These are phyloP conservation scores for Nakazawaea ernobii DNA, from an alignment of 805 yeast species.

Conservation along the genomic window DNA sequence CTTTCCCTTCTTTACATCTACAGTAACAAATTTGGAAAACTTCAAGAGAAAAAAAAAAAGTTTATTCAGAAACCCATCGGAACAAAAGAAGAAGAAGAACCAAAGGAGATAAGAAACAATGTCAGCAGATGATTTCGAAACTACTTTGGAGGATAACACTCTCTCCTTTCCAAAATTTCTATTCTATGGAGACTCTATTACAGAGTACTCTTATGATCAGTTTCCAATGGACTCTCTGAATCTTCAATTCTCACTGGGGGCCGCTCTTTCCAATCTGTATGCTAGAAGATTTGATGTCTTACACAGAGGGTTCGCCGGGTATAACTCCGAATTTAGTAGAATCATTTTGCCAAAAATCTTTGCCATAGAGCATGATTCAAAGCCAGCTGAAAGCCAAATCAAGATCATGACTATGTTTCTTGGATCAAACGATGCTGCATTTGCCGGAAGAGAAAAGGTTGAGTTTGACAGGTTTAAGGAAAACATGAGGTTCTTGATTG, in stretches of 20 bases:
- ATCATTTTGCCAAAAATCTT: conserved; percentile 46
- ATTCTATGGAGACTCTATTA: conserved; percentile 32
- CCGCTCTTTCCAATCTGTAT: conserved; percentile 28
- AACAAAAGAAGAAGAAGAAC: too few species aligned
- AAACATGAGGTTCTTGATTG: conserved; percentile 42
- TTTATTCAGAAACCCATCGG: too few species aligned
- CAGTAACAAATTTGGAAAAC: too few species aligned
- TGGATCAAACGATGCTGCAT: conserved; percentile 75
- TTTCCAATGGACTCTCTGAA: conserved; percentile 9
- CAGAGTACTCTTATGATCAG: conserved; percentile 24
- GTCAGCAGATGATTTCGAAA: neutral
- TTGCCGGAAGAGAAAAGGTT: conserved; percentile 40
- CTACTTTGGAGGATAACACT: neutral
- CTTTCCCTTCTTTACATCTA: too few species aligned
- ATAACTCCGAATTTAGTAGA: conserved; percentile 58
- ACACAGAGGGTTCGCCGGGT: conserved; percentile 75
- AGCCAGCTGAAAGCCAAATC: conserved; percentile 26
- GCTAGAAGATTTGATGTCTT: conserved; percentile 60
- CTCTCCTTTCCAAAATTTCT: conserved; percentile 15
- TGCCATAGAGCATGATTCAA: conserved; percentile 35
- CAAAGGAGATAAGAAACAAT: neutral
- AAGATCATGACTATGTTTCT: conserved; percentile 53
- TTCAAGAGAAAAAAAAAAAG: too few species aligned
- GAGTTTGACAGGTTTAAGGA: conserved; percentile 35
- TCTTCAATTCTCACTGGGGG: conserved; percentile 18